Evolutionary conservation across 805 yeast genomes (phyloP).

Genomic region (Isabelozyma heimii): DNA sequence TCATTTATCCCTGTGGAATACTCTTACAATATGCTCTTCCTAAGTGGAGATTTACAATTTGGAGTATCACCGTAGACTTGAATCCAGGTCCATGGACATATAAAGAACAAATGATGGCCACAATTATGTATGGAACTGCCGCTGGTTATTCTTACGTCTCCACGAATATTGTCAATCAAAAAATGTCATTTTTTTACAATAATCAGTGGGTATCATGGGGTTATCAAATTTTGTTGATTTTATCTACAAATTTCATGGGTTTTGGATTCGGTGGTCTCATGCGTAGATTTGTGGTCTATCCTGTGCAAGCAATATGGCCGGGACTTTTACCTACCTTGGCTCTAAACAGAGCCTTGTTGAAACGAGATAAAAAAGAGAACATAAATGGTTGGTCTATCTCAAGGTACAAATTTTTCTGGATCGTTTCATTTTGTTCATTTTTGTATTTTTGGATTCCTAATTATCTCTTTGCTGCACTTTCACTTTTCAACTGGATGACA

Average conservation of each 20-base stretch:
- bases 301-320: slow-evolving; percentile 54
- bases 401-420: slow-evolving; percentile 17
- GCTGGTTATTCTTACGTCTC: slow-evolving; percentile 13
- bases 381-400: slow-evolving; percentile 32
- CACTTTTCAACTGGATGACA: slow-evolving; percentile 52
- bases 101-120: slow-evolving; percentile 66
- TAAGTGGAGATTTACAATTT: slow-evolving; percentile 24
- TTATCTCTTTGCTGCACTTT: slow-evolving; percentile 40
- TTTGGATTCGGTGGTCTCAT: slow-evolving; percentile 29
- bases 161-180: slow-evolving; percentile 18
- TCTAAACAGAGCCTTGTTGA: slow-evolving; percentile 22
- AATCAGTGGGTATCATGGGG: slow-evolving; percentile 21
- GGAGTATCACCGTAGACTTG: slow-evolving; percentile 3
- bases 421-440: slow-evolving; percentile 22
- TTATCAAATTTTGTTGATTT: slow-evolving; percentile 18
- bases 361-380: slow-evolving; percentile 21
- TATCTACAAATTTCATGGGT: slow-evolving; percentile 26
- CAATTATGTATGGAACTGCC: slow-evolving; percentile 29
- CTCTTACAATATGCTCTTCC: slow-evolving; percentile 32
- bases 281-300: slow-evolving; percentile 44
- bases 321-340: slow-evolving; percentile 27
- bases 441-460: slow-evolving; percentile 46
- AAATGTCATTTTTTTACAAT: slow-evolving; percentile 24
- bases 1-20: slow-evolving; percentile 44
- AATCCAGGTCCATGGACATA: slow-evolving; percentile 35